Evolutionary conservation across 768 basidiomycete species (phyloP), one percentile per base, ranked within the genome.

Genomic region (Lactifluus echinatus): DNA sequence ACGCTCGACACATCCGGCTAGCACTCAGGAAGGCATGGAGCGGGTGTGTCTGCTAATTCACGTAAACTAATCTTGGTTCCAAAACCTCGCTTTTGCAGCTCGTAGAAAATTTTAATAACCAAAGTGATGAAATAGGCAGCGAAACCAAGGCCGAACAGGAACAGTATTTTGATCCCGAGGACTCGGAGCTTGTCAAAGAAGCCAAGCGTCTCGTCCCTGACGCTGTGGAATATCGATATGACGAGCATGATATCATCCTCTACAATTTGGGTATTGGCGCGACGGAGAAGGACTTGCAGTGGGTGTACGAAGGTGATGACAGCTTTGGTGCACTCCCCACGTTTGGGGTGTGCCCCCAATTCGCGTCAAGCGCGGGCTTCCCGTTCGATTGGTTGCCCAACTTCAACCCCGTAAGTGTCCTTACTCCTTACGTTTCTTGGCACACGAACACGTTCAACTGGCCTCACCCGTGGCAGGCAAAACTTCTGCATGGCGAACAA

Each of bases 401-500:
- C 71, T 98, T 85, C 76, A 94, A 94, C 67, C 93, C 92, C 5
- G 91, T 90, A 64, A 49, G 82, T 71, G 33, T n/a, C 12, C 10
- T 12, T 14, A 28, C n/a, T n/a, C 59, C 10, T 12, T 14, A 26
- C n/a, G n/a, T 57, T 17, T 48, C 49, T 33, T 19, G 42, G 57
- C 61, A 8, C 23, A 8, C 26, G 19, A 33, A 44, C 29, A 12
- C 15, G 39, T 51, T 56, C 39, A 57, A 17, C 26, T 37, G 21
- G n/a, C 48, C 31, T 47, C 36, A 28, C 36, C 21, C 33, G 34
- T 17, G 14, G 12, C 42, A 93, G 91, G 91, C 93, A 46, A 97
- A 92, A 72, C 76, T 99, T n/a, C 79, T 99, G 17, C 96, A 99
- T 68, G 96, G 96, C 44, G 96, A 99, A 68, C 96, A 98, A 66